Evolutionary conservation across 495 filamentous ascomycete species (phyloP), one percentile per base, ranked within the genome.

Genomic region (Xylaria grammica): DNA sequence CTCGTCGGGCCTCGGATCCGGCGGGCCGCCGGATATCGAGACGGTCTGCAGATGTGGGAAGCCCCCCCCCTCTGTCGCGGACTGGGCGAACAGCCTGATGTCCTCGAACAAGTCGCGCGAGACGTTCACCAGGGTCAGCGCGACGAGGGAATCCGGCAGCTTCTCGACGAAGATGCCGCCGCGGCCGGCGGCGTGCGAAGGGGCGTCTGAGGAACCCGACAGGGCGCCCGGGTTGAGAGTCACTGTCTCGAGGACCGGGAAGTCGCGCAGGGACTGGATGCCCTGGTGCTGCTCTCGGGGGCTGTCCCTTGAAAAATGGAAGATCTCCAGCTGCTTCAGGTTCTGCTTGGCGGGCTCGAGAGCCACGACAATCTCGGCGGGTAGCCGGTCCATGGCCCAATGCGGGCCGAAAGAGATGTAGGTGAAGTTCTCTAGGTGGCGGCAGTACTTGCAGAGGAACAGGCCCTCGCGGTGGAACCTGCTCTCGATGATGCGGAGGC

Each of bases 401-500:
- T 64, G 62, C 4, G 62, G 62, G 4, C 52, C 62, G 53, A 64
- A 64, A 3, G 62, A 64, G 62, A 64, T 64, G 53, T 64, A 64
- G 9, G 62, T 64, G 53, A 64, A 64, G 32, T 29, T 51, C 29
- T 64, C 62, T n/a, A 64, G 61, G 13, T 51, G 52, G 44, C 62
- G 62, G 62, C 62, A 64, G 62, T 64, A 64, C 26, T 64, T 64
- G 44, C 62, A 64, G 24, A 64, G 62, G 53, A 64, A 64, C 9
- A 64, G 26, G 7, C 62, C 62, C 62, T 64, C 62, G 53, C 62
- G 62, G 34, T 64, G 62, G 17, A 64, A 64, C 22, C 62, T 38
- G 32, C 62, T 64, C 62, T 64, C 62, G 62, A 64, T 58, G 45
- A 64, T 58, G 30, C 62, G 62, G 8, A 64, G 45, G 10, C 52